Conservation (phyloP, 78 protist species). For the Dictyostelium capitatum region DNA sequence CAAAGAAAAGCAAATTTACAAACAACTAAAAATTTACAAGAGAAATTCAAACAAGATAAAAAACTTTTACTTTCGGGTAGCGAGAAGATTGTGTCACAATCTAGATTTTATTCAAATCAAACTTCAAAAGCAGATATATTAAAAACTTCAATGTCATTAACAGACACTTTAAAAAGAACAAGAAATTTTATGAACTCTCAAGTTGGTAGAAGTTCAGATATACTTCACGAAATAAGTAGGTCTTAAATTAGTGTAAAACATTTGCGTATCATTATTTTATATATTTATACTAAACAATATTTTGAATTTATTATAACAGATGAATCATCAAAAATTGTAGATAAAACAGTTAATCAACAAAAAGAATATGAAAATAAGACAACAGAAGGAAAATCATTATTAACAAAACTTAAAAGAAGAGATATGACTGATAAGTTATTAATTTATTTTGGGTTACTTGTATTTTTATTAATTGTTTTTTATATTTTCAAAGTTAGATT, state of each 20-base stretch:
- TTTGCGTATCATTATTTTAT: neutral
- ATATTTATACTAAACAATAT: neutral
- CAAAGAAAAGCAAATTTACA: conserved; percentile 63
- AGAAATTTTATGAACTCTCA: conserved; percentile 61
- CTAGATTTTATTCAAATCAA: conserved; percentile 32
- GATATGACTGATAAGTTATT: conserved; percentile 57
- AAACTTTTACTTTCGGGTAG: conserved; percentile 33
- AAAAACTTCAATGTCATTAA: conserved; percentile 51
- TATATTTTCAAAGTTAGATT: conserved; percentile 41
- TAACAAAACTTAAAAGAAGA: conserved; percentile 61
- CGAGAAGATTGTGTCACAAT: conserved; percentile 14
- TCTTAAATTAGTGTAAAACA: neutral
- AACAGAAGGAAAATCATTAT: conserved; percentile 41
- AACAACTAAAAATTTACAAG: conserved; percentile 48
- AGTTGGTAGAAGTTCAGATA: conserved; percentile 42
- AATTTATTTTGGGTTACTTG: conserved; percentile 48
- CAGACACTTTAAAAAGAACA: conserved; percentile 42
- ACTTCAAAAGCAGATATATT: conserved; percentile 43
- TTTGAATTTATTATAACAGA: neutral
- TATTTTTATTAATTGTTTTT: conserved; percentile 35
- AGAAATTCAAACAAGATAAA: conserved; percentile 44
- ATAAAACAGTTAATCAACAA: conserved; percentile 51
- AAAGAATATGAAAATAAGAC: conserved; percentile 38
- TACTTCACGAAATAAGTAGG: conserved; percentile 34
- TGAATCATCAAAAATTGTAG: conserved; percentile 45